Base-by-base conservation (phyloP, 2,329 filamentous ascomycete species). In the Cyphellophora europaea region DNA sequence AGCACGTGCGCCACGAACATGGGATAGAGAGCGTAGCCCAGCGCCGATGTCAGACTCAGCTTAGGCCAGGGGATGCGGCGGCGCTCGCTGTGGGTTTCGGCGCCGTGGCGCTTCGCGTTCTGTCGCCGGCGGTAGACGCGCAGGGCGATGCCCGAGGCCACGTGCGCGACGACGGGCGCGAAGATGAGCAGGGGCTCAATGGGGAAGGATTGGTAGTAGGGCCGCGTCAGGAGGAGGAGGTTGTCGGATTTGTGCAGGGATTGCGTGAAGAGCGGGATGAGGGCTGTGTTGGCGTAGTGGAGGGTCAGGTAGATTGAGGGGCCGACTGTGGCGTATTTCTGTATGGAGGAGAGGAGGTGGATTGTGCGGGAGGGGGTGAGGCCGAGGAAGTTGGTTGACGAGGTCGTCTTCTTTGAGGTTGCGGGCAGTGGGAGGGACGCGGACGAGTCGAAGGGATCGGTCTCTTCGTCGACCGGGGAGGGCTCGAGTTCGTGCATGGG, bases 281-380 rank as follows among this genome's bases (percentile, higher is more conserved):
- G 57, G 5, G 84, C 84, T 19, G 85, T 89, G 50, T 88, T 93
- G 51, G 78, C 70, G 43, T 91, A 66, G 62, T 93, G 87, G 38
- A 91, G 69, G 18, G 75, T 68, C 19, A 80, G 71, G 63, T 89
- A 93, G 46, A 84, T 63, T 43, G 75, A 76, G 53, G 85, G 88
- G 45, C 82, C 77, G 63, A 94, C 93, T 47, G 82, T 86, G 1
- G 86, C 91, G 67, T 93, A 94, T 56, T 77, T 81, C 58, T 96
- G 91, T 21, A 91, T 69, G 31, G 82, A 75, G 4, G 71, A 71
- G 35, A 93, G 43, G 19, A 48, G 39, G 28, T 41, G 40, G 5
- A 40, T 32, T 3, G 45, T 44, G 8, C 36, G 32, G 2, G 43
- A 28, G 5, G 35, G 40, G 1, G 38, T 42, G 5, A 50, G 40